Evolutionary conservation across 495 filamentous ascomycete species (phyloP).

Genomic region (Neurospora tetraspora): DNA sequence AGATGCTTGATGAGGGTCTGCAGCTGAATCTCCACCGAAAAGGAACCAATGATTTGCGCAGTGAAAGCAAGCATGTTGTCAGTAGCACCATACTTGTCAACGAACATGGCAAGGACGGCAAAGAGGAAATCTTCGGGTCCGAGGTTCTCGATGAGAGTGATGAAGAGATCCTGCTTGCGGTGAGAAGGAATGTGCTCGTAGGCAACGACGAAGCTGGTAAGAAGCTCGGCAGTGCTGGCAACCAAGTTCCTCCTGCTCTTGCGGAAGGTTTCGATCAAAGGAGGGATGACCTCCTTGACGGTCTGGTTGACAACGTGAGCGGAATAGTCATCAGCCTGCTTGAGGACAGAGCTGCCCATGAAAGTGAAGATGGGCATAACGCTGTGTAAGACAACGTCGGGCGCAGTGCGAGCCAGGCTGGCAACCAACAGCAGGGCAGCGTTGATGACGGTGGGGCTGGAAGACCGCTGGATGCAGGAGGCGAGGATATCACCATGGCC

Average conservation of each 20-base stretch:
- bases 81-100: slow-evolving; percentile 53
- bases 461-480: slow-evolving; percentile 79
- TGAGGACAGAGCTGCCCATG: slow-evolving; percentile 80
- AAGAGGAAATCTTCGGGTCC: slow-evolving; percentile 75
- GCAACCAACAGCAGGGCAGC: slow-evolving; percentile 82
- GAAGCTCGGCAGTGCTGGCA: slow-evolving; percentile 69
- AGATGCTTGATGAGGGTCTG: slow-evolving; percentile 62
- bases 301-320: slow-evolving; percentile 86
- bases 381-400: slow-evolving; percentile 83
- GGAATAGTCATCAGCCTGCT: slow-evolving; percentile 90
- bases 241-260: slow-evolving; percentile 67
- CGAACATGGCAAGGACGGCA: slow-evolving; percentile 59
- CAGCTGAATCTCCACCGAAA: slow-evolving; percentile 57
- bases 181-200: slow-evolving; percentile 90
- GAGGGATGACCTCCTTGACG: slow-evolving; percentile 80
- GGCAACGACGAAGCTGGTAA: slow-evolving; percentile 85
- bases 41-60: slow-evolving; percentile 42
- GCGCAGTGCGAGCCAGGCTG: slow-evolving; percentile 68
- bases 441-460: slow-evolving; percentile 86
- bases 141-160: slow-evolving; percentile 68
- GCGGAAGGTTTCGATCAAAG: slow-evolving; percentile 75
- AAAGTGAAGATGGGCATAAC: slow-evolving; percentile 99
- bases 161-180: slow-evolving; percentile 69
- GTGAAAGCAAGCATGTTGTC: slow-evolving; percentile 43
- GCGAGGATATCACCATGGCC: slow-evolving; percentile 82